Evolutionary conservation across 2,329 filamentous ascomycete genomes (phyloP).

Genomic region (Pseudogymnoascus sp.): DNA sequence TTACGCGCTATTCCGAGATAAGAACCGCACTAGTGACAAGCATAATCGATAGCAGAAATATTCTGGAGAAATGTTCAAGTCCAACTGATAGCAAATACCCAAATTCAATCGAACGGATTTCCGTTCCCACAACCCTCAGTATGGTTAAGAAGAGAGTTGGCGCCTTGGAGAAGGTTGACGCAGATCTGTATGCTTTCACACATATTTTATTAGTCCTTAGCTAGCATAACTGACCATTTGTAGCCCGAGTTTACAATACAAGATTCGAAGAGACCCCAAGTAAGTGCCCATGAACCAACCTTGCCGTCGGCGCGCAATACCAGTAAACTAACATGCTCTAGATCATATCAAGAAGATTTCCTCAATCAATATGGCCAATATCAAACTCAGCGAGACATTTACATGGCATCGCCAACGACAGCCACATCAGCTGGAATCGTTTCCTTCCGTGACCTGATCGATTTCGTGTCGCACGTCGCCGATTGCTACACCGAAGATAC

Average conservation of each 20-base stretch:
- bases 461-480: slow-evolving; percentile 86
- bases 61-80: slow-evolving; percentile 15
- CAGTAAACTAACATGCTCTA: slow-evolving; percentile 27
- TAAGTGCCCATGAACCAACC: slow-evolving; percentile 33
- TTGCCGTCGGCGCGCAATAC: neutral
- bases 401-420: slow-evolving; percentile 71
- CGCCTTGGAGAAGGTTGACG: slow-evolving; percentile 90
- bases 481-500: slow-evolving; percentile 86
- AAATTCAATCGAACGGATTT: slow-evolving; percentile 12
- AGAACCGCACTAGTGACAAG: slow-evolving; percentile 4
- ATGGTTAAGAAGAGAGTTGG: slow-evolving; percentile 87
- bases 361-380: slow-evolving; percentile 84
- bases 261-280: slow-evolving; percentile 78
- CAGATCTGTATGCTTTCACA: slow-evolving; percentile 53
- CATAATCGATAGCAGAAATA: slow-evolving; percentile 28
- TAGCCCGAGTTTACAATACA: slow-evolving; percentile 80
- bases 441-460: slow-evolving; percentile 82
- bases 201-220: slow-evolving; percentile 12
- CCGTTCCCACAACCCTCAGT: slow-evolving; percentile 16
- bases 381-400: slow-evolving; percentile 82
- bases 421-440: slow-evolving; percentile 70
- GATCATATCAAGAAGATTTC: slow-evolving; percentile 86
- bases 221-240: slow-evolving; percentile 25
- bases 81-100: slow-evolving; percentile 12
- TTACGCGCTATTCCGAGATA: neutral